Conservation (phyloP, 805 yeast genomes). For the Suhomyces canberraensis region DNA sequence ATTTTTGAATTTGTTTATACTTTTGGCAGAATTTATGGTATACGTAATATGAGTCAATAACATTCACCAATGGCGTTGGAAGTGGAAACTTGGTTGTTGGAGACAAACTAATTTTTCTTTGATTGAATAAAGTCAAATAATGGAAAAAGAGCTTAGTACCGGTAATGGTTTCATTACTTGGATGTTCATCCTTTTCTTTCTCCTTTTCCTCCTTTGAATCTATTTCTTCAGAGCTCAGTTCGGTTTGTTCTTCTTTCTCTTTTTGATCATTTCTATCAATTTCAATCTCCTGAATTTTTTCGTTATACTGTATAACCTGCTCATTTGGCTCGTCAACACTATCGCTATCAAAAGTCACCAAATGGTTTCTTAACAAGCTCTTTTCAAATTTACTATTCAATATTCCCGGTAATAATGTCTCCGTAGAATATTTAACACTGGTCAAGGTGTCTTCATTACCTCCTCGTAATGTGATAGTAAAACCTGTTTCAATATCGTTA, state of each 20-base stretch:
- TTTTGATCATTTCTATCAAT: constrained; percentile 6
- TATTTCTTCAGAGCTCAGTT: constrained; percentile 8
- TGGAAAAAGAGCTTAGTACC: constrained; percentile 10
- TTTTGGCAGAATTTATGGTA: constrained; percentile 21
- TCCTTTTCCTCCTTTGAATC: constrained; percentile 14
- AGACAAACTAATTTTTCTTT: constrained; percentile 71
- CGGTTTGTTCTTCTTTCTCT: background rate
- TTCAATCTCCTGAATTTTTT: constrained; percentile 9
- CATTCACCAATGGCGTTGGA: constrained; percentile 60
- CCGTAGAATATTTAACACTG: constrained; percentile 72
- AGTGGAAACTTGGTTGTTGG: constrained; percentile 75
- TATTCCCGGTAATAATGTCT: constrained; percentile 75
- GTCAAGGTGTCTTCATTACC: constrained; percentile 57
- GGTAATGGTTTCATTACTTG: constrained; percentile 24
- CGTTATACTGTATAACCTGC: constrained; percentile 12
- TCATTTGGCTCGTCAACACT: constrained; percentile 7
- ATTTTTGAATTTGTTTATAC: constrained; percentile 19
- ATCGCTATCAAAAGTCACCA: constrained; percentile 12
- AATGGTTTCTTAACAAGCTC: constrained; percentile 25
- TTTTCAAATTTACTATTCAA: constrained; percentile 76
- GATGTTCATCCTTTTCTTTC: constrained; percentile 19
- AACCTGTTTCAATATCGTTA: constrained; percentile 67
- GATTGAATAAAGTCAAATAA: constrained; percentile 37
- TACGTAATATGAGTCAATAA: constrained; percentile 49
- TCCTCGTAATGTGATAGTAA: constrained; percentile 86